Percentiles rank a stretch among this genome's conserved stretches.
Evolutionary conservation across 495 filamentous ascomycete genomes (phyloP).

Genomic region (Lindgomyces ingoldianus): DNA sequence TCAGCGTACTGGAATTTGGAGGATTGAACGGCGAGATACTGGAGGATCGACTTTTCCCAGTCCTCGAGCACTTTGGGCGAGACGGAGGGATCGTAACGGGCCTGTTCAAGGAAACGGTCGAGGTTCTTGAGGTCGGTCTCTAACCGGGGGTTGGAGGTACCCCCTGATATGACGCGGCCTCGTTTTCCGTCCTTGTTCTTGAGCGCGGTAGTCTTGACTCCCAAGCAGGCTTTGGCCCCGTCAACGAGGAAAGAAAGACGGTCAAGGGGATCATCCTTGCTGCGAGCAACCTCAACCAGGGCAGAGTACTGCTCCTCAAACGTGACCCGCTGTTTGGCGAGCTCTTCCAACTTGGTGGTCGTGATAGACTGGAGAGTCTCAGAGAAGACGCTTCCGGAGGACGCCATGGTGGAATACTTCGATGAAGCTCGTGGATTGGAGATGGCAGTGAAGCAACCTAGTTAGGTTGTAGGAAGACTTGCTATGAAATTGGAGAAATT

Average conservation of each 20-base stretch:
- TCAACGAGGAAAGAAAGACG: conserved; percentile 47
- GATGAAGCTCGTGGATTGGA: no score
- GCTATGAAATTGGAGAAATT: no score
- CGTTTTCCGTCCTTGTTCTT: conserved; percentile 30
- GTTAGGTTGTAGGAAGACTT: no score
- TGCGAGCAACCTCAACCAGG: conserved; percentile 41
- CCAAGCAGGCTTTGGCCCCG: conserved; percentile 48
- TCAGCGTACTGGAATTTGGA: conserved; percentile 61
- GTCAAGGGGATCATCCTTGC: conserved; percentile 39
- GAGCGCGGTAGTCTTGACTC: conserved; percentile 38
- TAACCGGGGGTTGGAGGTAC: conserved; percentile 43
- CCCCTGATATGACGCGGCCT: conserved; percentile 41
- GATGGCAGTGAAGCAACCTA: no score
- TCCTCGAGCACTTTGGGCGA: conserved; percentile 49
- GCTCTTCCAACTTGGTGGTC: conserved; percentile 61
- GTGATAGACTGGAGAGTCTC: conserved; percentile 68
- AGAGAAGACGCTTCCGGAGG: conserved; percentile 47
- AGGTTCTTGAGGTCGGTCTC: conserved; percentile 51
- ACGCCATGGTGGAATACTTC: conserved; percentile 13
- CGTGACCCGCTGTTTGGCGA: conserved; percentile 58
- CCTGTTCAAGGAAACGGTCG: conserved; percentile 58
- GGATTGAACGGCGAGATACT: conserved; percentile 54
- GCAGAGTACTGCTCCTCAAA: conserved; percentile 50
- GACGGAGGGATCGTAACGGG: conserved; percentile 58
- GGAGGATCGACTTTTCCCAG: conserved; percentile 54